Conservation (phyloP, 306 rosid genomes). For the Morella rubra region DNA sequence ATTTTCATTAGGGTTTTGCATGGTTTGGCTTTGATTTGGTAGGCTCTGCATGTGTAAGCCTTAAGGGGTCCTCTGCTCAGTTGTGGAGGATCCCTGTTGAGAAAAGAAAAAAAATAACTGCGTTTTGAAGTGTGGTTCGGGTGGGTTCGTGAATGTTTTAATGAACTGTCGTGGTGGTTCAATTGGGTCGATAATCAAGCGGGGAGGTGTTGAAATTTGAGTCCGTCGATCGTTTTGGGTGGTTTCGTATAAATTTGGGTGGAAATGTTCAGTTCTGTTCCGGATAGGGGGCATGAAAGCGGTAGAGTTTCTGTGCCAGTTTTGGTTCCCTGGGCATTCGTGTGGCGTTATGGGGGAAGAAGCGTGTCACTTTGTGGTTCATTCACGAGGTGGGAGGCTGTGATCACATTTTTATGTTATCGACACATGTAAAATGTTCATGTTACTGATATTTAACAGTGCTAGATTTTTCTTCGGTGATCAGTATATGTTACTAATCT, state of each 20-base stretch:
- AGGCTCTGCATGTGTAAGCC: constrained; percentile 52
- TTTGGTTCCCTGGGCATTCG: constrained; percentile 57
- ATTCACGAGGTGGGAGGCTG: constrained; percentile 55
- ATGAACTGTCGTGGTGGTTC: constrained; percentile 11
- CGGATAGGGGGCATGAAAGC: constrained; percentile 46
- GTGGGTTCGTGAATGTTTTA: constrained; percentile 19
- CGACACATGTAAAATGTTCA: constrained; percentile 3
- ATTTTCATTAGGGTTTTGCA: constrained; percentile 8
- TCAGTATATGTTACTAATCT: not conserved
- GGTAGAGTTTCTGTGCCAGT: constrained; percentile 48
- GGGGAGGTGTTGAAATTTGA: constrained; percentile 22
- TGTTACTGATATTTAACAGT: constrained; percentile 18
- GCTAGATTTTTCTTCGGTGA: constrained; percentile 10
- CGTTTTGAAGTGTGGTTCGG: not conserved
- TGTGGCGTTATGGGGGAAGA: constrained; percentile 82
- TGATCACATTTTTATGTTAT: constrained; percentile 1
- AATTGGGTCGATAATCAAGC: constrained; percentile 18
- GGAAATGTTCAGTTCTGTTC: constrained; percentile 63
- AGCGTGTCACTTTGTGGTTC: constrained; percentile 69
- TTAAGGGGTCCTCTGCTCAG: constrained; percentile 78
- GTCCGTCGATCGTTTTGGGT: constrained; percentile 5
- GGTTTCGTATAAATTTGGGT: constrained; percentile 25
- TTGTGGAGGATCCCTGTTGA: constrained; percentile 62
- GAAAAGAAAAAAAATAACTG: constrained; percentile 1
- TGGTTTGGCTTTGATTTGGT: constrained; percentile 25